Percentiles rank a stretch among this genome's conserved stretches.
Conservation (phyloP, 441 rosid genomes). For the Caryocar brasiliense region DNA sequence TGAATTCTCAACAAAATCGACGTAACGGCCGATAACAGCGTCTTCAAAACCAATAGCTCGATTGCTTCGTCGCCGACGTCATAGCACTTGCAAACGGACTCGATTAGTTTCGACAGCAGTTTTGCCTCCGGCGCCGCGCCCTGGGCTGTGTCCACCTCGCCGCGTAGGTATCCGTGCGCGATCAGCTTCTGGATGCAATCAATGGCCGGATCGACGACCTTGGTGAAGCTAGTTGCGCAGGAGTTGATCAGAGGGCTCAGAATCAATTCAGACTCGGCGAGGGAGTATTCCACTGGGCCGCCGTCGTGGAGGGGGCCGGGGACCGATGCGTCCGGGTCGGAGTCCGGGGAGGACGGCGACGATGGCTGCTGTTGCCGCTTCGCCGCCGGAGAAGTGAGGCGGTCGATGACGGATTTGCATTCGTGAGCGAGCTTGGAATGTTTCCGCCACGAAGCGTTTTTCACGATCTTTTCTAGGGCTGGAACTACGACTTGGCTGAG, state of each 20-base stretch:
- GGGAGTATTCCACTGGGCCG: constrained; percentile 54
- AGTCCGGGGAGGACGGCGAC: constrained; percentile 32
- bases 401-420: constrained; percentile 78
- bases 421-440: constrained; percentile 89
- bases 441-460: constrained; percentile 93
- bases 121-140: constrained; percentile 68
- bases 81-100: constrained; percentile 76
- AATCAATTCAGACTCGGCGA: constrained; percentile 64
- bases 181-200: constrained; percentile 84
- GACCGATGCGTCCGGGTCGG: constrained; percentile 51
- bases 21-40: constrained; percentile 77
- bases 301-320: constrained; percentile 89
- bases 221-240: constrained; percentile 56
- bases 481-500: constrained; percentile 62
- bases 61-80: constrained; percentile 73
- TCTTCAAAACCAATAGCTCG: constrained; percentile 64
- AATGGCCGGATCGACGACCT: constrained; percentile 84
- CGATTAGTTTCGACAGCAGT: constrained; percentile 54
- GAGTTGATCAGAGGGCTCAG: constrained; percentile 80
- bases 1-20: constrained; percentile 85
- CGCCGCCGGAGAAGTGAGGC: constrained; percentile 33
- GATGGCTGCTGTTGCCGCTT: constrained; percentile 26
- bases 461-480: constrained; percentile 73
- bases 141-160: constrained; percentile 79
- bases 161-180: constrained; percentile 84